Conservation (phyloP, 495 filamentous ascomycete species). For the Bathelium albidoporum region DNA sequence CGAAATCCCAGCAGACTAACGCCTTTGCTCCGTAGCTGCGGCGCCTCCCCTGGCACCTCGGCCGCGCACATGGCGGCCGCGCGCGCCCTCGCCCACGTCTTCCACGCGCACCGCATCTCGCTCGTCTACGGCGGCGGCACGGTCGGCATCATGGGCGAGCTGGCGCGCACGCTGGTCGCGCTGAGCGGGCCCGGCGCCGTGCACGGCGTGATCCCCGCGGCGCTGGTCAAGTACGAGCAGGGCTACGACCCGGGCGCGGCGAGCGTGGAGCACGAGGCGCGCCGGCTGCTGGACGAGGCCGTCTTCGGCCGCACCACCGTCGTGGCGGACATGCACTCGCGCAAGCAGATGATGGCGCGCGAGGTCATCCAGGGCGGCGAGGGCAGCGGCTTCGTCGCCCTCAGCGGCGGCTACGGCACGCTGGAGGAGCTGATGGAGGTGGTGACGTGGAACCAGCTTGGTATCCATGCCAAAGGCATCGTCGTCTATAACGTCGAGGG, state of each 20-base stretch:
- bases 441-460: conserved; percentile 93
- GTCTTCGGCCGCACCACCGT: conserved; percentile 77
- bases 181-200: conserved; percentile 74
- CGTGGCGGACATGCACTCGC: conserved; percentile 88
- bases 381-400: conserved; percentile 79
- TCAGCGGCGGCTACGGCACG: conserved; percentile 87
- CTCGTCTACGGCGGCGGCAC: conserved; percentile 95
- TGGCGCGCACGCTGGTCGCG: conserved; percentile 76
- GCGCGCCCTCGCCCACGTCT: conserved; percentile 58
- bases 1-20: too few species aligned
- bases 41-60: conserved; percentile 58
- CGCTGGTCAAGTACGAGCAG: conserved; percentile 74
- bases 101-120: conserved; percentile 62
- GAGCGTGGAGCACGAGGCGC: conserved; percentile 29
- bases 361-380: conserved; percentile 72
- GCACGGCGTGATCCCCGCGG: conserved; percentile 83
- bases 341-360: conserved; percentile 84
- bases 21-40: conserved; percentile 50
- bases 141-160: conserved; percentile 85
- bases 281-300: conserved; percentile 45
- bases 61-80: conserved; percentile 65
- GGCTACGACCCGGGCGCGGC: conserved; percentile 38
- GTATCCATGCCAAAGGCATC: conserved; percentile 76
- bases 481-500: conserved; percentile 77
- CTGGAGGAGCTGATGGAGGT: conserved; percentile 96